Evolutionary conservation across 2,329 filamentous ascomycete genomes (phyloP).

Genomic region (Fusarium dlaminii): DNA sequence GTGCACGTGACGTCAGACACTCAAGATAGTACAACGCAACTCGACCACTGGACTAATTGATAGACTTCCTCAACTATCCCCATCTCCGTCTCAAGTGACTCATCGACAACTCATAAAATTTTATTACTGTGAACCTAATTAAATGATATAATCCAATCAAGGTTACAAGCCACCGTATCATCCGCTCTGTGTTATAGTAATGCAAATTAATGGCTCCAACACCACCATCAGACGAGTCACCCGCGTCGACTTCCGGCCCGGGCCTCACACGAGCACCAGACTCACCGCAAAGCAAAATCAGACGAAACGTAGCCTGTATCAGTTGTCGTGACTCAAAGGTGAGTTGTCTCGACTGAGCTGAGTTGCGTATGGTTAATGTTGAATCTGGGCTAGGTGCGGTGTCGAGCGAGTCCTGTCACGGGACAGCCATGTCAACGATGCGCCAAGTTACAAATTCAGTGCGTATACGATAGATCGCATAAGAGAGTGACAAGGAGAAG

Average conservation of each 20-base stretch:
- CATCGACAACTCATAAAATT: background rate
- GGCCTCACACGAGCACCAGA: constrained; percentile 24
- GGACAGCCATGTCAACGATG: constrained; percentile 58
- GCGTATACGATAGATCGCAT: constrained; percentile 58
- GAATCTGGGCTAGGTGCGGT: constrained; percentile 54
- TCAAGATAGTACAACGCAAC: background rate
- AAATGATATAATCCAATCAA: constrained; percentile 1
- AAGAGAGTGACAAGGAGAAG: constrained; percentile 58
- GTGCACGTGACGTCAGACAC: constrained; percentile 41
- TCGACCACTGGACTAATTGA: background rate
- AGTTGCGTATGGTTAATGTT: constrained; percentile 55
- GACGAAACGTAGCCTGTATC: constrained; percentile 51
- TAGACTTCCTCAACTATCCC: background rate
- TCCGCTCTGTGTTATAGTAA: constrained; percentile 16
- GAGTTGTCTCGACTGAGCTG: constrained; percentile 19
- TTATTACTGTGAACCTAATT: background rate
- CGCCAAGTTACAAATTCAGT: constrained; percentile 54
- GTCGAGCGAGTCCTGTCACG: constrained; percentile 51
- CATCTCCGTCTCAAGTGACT: background rate
- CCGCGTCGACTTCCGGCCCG: constrained; percentile 36
- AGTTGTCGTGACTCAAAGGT: constrained; percentile 55
- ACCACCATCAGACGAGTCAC: constrained; percentile 44
- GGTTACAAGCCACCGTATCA: background rate
- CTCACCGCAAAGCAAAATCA: constrained; percentile 43
- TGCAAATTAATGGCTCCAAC: constrained; percentile 45